Base-by-base conservation (phyloP, 305 asterid genomes). In the Fraxinus velutina region DNA sequence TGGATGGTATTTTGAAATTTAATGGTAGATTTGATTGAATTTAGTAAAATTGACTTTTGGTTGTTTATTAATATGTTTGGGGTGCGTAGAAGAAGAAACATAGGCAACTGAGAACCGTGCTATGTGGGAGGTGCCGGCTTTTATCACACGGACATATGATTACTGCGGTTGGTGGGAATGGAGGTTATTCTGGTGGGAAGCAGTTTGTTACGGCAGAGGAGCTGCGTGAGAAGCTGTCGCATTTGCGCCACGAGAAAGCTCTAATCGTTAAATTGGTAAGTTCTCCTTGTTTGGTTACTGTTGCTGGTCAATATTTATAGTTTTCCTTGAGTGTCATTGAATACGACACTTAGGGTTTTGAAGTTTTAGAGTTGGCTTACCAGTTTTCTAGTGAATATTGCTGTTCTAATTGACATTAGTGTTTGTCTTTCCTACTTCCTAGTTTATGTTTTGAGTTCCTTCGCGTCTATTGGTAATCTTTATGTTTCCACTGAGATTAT, bases 141-240 rank as follows among this genome's bases (percentile, higher is more conserved):
- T 81, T 96, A 83, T 96, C 99, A 30, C 98, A 96, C 77, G 99
- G 99, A 36, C 97, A 92, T 85, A 91, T 96, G 98, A 90, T 94
- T 86, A 96, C 98, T 79, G 99, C 99, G 76, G 99, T 96, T 83
- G 99, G 99, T 84, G 98, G 99, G 68, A 90, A 94, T 86, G 99
- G 99, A 70, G 99, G 99, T 62, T 96, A 96, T 89, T 70, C 98
- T n/a, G 99, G 98, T 76, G 99, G 99, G 19, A 94, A 91, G 81
- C 98, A 92, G 76, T 96, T 96, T 84, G 92, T 96, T 83, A 84
- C 98, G 2, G 99, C 99, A 0, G 99, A 94, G 83, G 97, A 96
- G 91, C 98, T 96, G 74, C 95, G 99, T 1, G 91, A 94, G 79
- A 96, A 93, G 86, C 91, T 96, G 36, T 91, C 97, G 12, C 94